Conservation (phyloP, 371 early-diverging fungal genomes). For the Vairimorpha ceranae region DNA sequence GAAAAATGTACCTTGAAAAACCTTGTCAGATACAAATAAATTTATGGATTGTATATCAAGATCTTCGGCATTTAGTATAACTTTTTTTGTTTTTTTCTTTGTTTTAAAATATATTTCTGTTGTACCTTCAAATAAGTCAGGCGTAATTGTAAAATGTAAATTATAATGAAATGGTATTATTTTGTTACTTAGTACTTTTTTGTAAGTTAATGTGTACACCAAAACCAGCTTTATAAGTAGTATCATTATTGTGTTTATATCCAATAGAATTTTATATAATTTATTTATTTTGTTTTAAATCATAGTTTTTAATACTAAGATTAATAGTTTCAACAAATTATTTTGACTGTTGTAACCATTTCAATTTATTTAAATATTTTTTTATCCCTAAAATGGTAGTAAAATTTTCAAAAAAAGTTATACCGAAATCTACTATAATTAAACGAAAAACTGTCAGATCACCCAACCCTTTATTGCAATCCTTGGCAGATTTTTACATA, state of each 20-base stretch:
- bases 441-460: constrained; percentile 19
- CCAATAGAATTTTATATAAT: neutral
- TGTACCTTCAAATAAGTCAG: constrained; percentile 4
- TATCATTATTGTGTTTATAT: neutral
- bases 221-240: too few relatives aligned
- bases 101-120: neutral
- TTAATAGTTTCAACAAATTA: neutral
- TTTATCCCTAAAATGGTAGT: constrained; percentile 32
- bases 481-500: constrained; percentile 28
- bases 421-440: constrained; percentile 23
- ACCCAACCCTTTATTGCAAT: constrained; percentile 16
- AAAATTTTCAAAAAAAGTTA: neutral
- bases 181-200: neutral
- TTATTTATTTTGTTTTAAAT: neutral
- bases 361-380: constrained; percentile 8
- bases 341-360: neutral
- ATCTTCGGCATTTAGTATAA: constrained; percentile 19
- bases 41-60: neutral
- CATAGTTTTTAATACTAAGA: neutral
- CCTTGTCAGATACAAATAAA: neutral
- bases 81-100: neutral
- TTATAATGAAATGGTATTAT: constrained; percentile 21
- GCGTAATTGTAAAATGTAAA: constrained; percentile 2
- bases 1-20: neutral
- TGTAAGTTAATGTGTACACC: neutral